Percentiles rank a stretch among this genome's conserved stretches.
Evolutionary conservation across 2,329 filamentous ascomycete genomes (phyloP).

Genomic region (Xylaria sp.): DNA sequence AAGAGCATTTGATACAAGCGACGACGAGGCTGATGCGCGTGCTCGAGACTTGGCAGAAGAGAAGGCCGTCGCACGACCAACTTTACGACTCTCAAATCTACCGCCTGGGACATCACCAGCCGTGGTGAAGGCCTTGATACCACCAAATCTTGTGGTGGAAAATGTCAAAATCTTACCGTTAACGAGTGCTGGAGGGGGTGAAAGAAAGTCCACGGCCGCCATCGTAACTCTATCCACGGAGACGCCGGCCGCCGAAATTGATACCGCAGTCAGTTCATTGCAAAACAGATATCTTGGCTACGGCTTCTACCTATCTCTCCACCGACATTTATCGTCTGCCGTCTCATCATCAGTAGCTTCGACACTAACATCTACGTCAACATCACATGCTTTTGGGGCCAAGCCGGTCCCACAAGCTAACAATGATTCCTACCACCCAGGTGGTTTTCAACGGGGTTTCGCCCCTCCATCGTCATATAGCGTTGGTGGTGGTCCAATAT

Average conservation of each 20-base stretch:
- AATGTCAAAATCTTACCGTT: constrained; percentile 76
- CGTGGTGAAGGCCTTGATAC: constrained; percentile 69
- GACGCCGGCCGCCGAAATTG: constrained; percentile 84
- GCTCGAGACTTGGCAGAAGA: constrained; percentile 64
- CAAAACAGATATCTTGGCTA: constrained; percentile 88
- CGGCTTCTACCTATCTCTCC: constrained; percentile 83
- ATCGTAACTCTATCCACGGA: constrained; percentile 85
- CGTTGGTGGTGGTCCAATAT: constrained; percentile 55
- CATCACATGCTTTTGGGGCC: constrained; percentile 80
- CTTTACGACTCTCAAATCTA: constrained; percentile 69
- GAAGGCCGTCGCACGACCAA: constrained; percentile 70
- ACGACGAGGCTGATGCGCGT: constrained; percentile 63
- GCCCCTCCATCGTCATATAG: constrained; percentile 80
- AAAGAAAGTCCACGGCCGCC: constrained; percentile 78
- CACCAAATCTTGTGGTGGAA: constrained; percentile 73
- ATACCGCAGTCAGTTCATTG: constrained; percentile 78
- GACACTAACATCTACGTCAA: constrained; percentile 57
- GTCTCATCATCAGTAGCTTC: constrained; percentile 61
- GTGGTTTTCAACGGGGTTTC: constrained; percentile 69
- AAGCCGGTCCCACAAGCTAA: constrained; percentile 66
- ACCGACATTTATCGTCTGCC: constrained; percentile 84
- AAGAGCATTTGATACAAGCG: constrained; percentile 77
- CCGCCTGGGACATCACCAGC: constrained; percentile 70
- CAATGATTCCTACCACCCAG: constrained; percentile 55
- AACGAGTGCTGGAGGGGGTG: constrained; percentile 62